Evolutionary conservation across 1,139 yeast genomes (phyloP), one percentile per base, ranked within the genome.

Genomic region (Debaryomyces singareniensis): DNA sequence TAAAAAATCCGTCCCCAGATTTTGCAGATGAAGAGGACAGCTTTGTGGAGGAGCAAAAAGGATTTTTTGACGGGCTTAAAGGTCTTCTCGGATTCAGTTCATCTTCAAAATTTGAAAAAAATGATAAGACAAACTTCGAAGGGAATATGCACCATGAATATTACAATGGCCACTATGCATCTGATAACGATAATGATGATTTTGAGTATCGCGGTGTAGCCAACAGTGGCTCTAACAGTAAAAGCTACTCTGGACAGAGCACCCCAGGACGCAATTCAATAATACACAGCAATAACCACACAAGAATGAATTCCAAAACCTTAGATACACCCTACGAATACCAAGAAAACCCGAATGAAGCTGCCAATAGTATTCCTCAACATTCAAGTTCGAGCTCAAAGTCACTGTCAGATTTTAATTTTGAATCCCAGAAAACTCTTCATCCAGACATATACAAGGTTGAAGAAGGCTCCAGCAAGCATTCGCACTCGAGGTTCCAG

Each of bases 161-260:
- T 3, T 16, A 22, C 11, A 20, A 9, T 13, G 25, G 32, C 15
- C 27, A 28, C 23, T 37, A 31, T 14, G 32, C 29, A 12, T 24
- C 31, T 13, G 35, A 38, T 5, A 36, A 36, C 13, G 49, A 43
- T 22, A 44, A 43, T 12, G 49, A 48, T 24, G 58, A 53, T 23
- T 67, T 59, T 35, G 61, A 53, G 30, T 67, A 67, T 44, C 53
- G 73, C 27, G 73, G 73, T 7, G 71, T 66, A n/a, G 55, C 70
- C 30, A 65, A 63, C 39, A 65, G 47, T 49, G 54, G 25, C 11
- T n/a, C 11, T 13, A 23, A 23, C 11, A n/a, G 9, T 13, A 13
- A 23, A 7, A 7, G 13, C 14, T 9, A 7, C 9, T n/a, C 11
- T 13, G 14, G 14, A 9, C 7, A 7, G 7, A 23, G 13, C 11